phyloP scores from a whole-genome alignment of 2,329 filamentous ascomycete genomes.

The Arachnopeziza araneosa region DNA sequence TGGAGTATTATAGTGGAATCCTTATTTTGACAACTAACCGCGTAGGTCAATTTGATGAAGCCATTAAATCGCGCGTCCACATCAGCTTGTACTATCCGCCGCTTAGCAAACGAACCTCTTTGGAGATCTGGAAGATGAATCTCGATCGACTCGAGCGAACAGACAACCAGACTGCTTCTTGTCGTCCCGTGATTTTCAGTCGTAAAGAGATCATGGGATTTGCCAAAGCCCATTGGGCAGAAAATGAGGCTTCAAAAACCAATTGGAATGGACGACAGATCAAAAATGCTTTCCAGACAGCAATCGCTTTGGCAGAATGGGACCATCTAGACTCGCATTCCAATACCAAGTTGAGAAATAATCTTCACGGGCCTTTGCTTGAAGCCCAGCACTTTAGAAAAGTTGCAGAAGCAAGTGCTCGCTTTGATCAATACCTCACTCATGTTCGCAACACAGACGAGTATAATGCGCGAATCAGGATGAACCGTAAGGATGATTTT shows the following conservation, averaged over 20 bases:
- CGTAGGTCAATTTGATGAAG: not conserved
- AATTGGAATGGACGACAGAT: not conserved
- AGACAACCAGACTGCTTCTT: not conserved
- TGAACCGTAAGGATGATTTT: not conserved
- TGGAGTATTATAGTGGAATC: constrained; percentile 1
- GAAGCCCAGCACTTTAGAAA: not conserved
- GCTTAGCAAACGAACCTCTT: not conserved
- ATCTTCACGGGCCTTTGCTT: not conserved
- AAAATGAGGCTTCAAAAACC: not conserved
- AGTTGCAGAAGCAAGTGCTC: not conserved
- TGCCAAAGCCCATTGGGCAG: not conserved
- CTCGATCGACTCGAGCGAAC: not conserved
- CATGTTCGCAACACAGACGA: not conserved
- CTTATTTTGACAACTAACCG: not conserved
- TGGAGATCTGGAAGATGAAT: constrained; percentile 1
- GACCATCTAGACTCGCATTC: not conserved
- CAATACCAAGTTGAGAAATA: not conserved
- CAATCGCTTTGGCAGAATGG: not conserved
- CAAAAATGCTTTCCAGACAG: constrained; percentile 1
- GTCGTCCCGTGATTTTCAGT: not conserved
- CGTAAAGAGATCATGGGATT: not conserved
- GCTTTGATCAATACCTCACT: not conserved
- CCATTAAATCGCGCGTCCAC: not conserved
- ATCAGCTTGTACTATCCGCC: not conserved
- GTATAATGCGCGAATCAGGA: not conserved